phyloP scores from a whole-genome alignment of 2,329 filamentous ascomycete genomes.

The Monosporascus sp. region DNA sequence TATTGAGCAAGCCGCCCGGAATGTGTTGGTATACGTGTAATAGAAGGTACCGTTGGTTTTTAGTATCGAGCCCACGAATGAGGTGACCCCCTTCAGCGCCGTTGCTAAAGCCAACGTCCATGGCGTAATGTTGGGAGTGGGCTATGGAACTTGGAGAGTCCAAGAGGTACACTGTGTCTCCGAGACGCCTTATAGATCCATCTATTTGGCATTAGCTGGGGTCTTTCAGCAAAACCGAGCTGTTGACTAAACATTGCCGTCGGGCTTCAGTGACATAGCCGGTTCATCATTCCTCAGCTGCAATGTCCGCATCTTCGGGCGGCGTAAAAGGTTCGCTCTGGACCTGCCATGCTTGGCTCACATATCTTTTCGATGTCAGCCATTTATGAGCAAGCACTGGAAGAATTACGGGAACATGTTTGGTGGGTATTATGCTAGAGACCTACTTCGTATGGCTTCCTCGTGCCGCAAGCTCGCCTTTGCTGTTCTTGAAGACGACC shows the following conservation, averaged over 20 bases:
- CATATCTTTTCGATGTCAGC: conserved; percentile 32
- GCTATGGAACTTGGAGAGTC: too few relatives aligned
- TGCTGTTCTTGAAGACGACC: conserved; percentile 53
- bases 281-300: conserved; percentile 4
- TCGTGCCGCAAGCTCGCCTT: conserved; percentile 55
- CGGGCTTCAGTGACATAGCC: not conserved
- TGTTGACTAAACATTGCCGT: not conserved
- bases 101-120: too few relatives aligned
- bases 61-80: too few relatives aligned
- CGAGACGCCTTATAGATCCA: too few relatives aligned
- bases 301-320: conserved; percentile 18
- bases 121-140: too few relatives aligned
- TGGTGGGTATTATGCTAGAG: not conserved
- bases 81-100: too few relatives aligned
- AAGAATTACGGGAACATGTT: not conserved
- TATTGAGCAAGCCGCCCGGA: too few relatives aligned
- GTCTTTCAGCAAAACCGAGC: conserved; percentile 11
- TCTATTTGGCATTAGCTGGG: too few relatives aligned
- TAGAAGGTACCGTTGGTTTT: too few relatives aligned
- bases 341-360: conserved; percentile 27
- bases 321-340: conserved; percentile 18
- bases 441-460: conserved; percentile 63
- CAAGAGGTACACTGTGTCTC: too few relatives aligned
- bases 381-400: conserved; percentile 3
- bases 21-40: too few relatives aligned